Evolutionary conservation across 768 basidiomycete species (phyloP).

Genomic region (Mycena polygramma): DNA sequence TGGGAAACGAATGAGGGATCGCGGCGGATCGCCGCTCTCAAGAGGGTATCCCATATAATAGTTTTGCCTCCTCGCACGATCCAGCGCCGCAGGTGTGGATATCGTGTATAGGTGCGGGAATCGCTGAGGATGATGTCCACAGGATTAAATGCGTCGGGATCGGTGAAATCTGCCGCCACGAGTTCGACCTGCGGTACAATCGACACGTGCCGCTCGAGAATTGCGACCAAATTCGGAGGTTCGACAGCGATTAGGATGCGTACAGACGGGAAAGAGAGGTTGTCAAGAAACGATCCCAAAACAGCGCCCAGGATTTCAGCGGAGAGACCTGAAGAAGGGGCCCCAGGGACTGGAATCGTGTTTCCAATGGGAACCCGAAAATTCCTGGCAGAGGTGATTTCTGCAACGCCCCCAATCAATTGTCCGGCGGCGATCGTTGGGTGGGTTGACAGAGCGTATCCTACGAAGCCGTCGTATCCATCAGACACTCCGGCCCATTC

Average conservation of each 20-base stretch:
- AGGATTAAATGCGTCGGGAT: neutral
- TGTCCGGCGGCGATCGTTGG: neutral
- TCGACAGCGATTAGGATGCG: constrained; percentile 8
- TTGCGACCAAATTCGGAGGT: neutral
- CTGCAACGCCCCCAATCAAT: constrained; percentile 2
- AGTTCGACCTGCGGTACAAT: neutral
- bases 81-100: constrained; percentile 27
- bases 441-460: neutral
- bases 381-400: neutral
- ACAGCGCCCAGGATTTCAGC: too few species aligned
- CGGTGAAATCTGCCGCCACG: neutral
- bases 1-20: constrained; percentile 10
- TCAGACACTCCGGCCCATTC: constrained; percentile 17
- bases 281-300: neutral
- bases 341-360: too few species aligned
- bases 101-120: neutral
- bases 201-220: neutral
- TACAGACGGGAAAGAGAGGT: neutral
- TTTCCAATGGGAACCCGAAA: too few species aligned
- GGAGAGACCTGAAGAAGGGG: too few species aligned
- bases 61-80: constrained; percentile 15
- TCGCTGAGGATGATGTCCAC: constrained; percentile 21
- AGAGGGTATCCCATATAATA: constrained; percentile 8
- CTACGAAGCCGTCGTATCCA: constrained; percentile 21
- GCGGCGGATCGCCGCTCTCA: neutral